Base-by-base conservation (phyloP, 768 basidiomycete species). In the Scleroderma bovista region DNA sequence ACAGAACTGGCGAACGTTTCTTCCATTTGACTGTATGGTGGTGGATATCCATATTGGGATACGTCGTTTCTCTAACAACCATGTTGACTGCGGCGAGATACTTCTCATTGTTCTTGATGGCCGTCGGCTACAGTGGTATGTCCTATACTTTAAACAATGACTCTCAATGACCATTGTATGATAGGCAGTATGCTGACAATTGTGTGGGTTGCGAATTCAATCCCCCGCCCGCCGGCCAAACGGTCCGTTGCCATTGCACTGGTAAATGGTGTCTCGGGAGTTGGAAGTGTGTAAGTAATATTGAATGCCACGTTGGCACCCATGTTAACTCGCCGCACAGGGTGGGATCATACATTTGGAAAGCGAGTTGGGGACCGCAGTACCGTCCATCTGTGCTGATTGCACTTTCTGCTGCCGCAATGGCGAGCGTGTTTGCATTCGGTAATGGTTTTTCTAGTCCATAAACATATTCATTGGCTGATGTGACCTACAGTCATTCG, bases 331-430 rank as follows among this genome's bases (percentile, higher is more conserved):
- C 34, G 12, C 20, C 15, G n/a, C 16, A 5, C 15, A 83, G 81
- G 3, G 80, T 80, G 59, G 78, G 80, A 10, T 81, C 81, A 0
- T 83, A 77, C 54, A 75, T 76, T 0, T 86, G 83, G 83, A 77
- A 78, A 56, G 58, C 76, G 4, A 62, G 67, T 17, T 86, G 82
- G 82, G 71, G 78, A 3, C 83, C 81, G 0, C 56, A 72, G 50
- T 86, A 84, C 52, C 81, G 81, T 48, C 79, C 69, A 44, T 81
- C 80, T 2, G 81, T 84, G 81, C 71, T 70, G 34, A 81, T 84
- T 71, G 69, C 1, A 57, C 73, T 3, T 64, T 60, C n/a, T 61
- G 68, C 1, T 60, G 75, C n/a, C 4, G 58, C 45, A 3, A 51
- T 72, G 8, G 61, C 67, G 23, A 61, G 62, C 9, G 43, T 61